Percentiles rank a stretch among this genome's conserved stretches.
Conservation (phyloP, 2,329 filamentous ascomycete species). For the Chaetomium sp. region DNA sequence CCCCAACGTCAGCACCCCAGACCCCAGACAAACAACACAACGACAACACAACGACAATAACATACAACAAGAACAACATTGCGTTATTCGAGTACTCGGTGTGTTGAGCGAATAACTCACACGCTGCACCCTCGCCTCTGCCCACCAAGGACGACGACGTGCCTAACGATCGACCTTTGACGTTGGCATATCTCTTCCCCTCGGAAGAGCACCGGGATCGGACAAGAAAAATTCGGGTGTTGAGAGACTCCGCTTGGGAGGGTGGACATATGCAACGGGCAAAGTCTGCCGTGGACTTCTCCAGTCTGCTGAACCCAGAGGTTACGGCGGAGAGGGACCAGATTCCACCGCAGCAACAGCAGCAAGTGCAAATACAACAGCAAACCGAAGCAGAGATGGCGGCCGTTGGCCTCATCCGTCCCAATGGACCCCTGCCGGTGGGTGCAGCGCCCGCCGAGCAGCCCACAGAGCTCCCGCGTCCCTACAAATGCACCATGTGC, state of each 20-base stretch:
- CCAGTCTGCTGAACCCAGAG: constrained; percentile 70
- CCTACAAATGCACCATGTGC: constrained; percentile 98
- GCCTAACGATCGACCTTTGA: constrained; percentile 3
- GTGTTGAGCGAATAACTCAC: background rate
- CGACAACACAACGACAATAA: background rate
- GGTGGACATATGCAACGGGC: constrained; percentile 73
- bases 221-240: constrained; percentile 19
- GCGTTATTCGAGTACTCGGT: background rate
- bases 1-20: constrained; percentile 26
- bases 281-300: constrained; percentile 73
- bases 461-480: constrained; percentile 76
- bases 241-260: constrained; percentile 26
- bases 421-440: constrained; percentile 61
- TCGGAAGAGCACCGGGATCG: constrained; percentile 21
- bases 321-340: constrained; percentile 32
- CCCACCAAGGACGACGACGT: background rate
- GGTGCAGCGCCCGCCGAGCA: constrained; percentile 64
- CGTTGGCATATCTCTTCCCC: constrained; percentile 3
- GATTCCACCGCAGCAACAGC: constrained; percentile 32
- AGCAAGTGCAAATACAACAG: constrained; percentile 37
- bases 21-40: constrained; percentile 2
- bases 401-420: constrained; percentile 58
- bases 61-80: background rate
- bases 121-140: background rate
- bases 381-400: constrained; percentile 42